Evolutionary conservation across 352 stramenopile species (phyloP).

Genomic region (Aphanomyces stellatus): DNA sequence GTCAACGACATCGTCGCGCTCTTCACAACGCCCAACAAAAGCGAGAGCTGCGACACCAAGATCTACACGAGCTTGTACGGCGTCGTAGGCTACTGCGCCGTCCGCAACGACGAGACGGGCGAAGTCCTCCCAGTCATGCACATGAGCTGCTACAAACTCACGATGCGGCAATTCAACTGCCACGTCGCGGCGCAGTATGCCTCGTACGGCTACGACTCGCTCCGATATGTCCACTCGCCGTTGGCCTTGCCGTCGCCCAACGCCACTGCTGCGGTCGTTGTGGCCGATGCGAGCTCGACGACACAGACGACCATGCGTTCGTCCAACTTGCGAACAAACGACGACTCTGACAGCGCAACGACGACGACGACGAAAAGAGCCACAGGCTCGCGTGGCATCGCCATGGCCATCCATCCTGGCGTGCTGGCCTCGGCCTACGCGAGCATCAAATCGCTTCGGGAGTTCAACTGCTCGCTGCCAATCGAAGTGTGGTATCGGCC

Average conservation of each 20-base stretch:
- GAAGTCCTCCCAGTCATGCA: background rate
- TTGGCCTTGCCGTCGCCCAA: background rate
- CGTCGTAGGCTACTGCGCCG: background rate
- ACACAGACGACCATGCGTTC: too few relatives aligned
- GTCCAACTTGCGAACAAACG: too few relatives aligned
- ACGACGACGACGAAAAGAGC: too few relatives aligned
- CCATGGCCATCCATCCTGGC: conserved; percentile 44
- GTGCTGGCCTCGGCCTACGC: conserved; percentile 46
- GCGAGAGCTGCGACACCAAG: background rate
- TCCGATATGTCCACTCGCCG: background rate
- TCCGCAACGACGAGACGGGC: background rate
- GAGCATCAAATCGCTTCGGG: conserved; percentile 33
- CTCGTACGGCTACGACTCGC: background rate
- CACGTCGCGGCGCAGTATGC: background rate
- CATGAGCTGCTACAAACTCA: background rate
- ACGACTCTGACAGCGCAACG: too few relatives aligned
- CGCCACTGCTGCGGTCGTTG: too few relatives aligned
- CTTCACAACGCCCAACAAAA: background rate
- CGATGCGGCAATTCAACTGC: background rate
- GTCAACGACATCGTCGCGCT: background rate
- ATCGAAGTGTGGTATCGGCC: conserved; percentile 67
- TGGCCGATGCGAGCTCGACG: too few relatives aligned
- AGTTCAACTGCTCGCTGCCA: conserved; percentile 37
- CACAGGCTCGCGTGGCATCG: conserved; percentile 41
- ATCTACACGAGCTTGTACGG: background rate